phyloP scores from a whole-genome alignment of 1,284 basidiomycete species.

The Fereydounia khargensis region DNA sequence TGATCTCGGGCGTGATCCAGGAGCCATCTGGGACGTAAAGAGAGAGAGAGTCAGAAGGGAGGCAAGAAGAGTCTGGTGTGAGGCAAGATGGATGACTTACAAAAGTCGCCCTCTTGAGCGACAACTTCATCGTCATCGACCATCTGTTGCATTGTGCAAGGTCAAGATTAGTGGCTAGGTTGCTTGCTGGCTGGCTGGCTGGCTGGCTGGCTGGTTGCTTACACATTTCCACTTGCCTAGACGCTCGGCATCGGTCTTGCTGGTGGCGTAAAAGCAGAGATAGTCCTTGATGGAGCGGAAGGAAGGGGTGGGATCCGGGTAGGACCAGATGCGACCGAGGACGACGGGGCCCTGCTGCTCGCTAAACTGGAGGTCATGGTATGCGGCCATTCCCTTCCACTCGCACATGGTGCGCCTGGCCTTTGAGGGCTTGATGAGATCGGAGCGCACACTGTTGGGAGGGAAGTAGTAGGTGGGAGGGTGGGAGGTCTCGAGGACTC shows the following conservation, averaged over 20 bases:
- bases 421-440: constrained; percentile 33
- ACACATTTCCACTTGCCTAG: constrained; percentile 45
- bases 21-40: constrained; percentile 28
- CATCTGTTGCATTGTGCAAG: constrained; percentile 10
- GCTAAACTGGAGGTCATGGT: constrained; percentile 43
- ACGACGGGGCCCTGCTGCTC: constrained; percentile 24
- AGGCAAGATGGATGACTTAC: constrained; percentile 32
- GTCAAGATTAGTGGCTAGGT: neutral
- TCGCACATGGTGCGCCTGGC: constrained; percentile 52
- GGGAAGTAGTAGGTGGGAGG: constrained; percentile 53
- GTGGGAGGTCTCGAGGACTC: constrained; percentile 52
- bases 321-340: constrained; percentile 47
- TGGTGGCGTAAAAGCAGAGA: constrained; percentile 51
- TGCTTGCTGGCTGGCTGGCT: neutral
- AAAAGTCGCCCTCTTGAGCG: constrained; percentile 52
- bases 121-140: constrained; percentile 47
- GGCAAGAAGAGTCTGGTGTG: too few relatives aligned
- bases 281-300: constrained; percentile 48
- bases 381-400: constrained; percentile 51
- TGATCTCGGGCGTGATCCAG: constrained; percentile 55
- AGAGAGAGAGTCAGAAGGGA: neutral
- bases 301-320: constrained; percentile 38
- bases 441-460: constrained; percentile 30
- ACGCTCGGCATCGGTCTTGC: constrained; percentile 27
- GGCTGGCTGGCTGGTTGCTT: constrained; percentile 3